Evolutionary conservation across 2,329 filamentous ascomycete genomes (phyloP).

Genomic region (Hypoxylon sp.): DNA sequence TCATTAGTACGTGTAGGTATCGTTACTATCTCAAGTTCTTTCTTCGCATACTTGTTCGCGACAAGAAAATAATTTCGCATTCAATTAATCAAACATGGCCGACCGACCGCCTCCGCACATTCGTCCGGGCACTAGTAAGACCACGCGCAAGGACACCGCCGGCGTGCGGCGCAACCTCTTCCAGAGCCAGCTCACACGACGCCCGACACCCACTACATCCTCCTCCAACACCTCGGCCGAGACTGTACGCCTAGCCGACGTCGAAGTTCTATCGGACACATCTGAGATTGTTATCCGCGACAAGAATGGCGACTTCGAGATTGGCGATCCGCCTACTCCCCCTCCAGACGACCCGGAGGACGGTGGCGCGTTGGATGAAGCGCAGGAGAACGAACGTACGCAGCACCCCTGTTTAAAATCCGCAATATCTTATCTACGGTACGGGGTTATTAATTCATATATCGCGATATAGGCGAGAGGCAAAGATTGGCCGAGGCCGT

Average conservation of each 20-base stretch:
- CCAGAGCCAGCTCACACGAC: slow-evolving; percentile 71
- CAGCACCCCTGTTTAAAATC: slow-evolving; percentile 7
- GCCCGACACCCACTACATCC: slow-evolving; percentile 63
- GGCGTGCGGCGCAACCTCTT: slow-evolving; percentile 71
- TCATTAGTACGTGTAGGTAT: slow-evolving; percentile 2
- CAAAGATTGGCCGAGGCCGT: slow-evolving; percentile 74
- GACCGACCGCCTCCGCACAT: slow-evolving; percentile 50
- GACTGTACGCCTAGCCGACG: slow-evolving; percentile 64
- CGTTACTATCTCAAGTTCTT: neutral
- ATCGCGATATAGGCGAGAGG: slow-evolving; percentile 65
- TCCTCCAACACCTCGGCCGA: slow-evolving; percentile 60
- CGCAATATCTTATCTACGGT: slow-evolving; percentile 36
- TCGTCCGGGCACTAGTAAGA: slow-evolving; percentile 45
- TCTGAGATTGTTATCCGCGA: slow-evolving; percentile 75
- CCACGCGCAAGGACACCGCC: slow-evolving; percentile 50
- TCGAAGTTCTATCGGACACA: slow-evolving; percentile 61
- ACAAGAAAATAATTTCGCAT: slow-evolving; percentile 3
- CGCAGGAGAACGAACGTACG: slow-evolving; percentile 70
- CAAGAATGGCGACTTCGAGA: slow-evolving; percentile 73
- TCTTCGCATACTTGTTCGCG: neutral
- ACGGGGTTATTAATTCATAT: slow-evolving; percentile 45
- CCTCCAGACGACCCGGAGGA: slow-evolving; percentile 69
- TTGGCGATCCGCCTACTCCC: slow-evolving; percentile 70
- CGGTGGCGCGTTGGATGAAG: slow-evolving; percentile 70
- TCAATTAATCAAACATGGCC: slow-evolving; percentile 42